These are phyloP conservation scores for Citrus hindsii DNA, from an alignment of 345 rosid genomes.

Conservation along the genomic window DNA sequence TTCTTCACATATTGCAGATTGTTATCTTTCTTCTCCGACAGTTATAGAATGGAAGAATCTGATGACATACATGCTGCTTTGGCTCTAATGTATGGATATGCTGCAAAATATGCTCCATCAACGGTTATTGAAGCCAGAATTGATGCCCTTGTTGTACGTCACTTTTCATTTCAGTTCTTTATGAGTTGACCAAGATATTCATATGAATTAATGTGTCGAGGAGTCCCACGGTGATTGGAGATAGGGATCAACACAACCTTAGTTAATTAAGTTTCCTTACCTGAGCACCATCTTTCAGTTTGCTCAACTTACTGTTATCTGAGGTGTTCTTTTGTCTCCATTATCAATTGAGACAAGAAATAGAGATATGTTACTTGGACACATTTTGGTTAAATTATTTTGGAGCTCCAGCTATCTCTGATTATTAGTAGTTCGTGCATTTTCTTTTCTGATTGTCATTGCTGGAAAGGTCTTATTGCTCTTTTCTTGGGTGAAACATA, in stretches of 20 bases:
- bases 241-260: background rate
- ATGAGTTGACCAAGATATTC: background rate
- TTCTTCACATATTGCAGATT: slow-evolving; percentile 50
- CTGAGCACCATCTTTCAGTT: background rate
- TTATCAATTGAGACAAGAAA: background rate
- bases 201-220: background rate
- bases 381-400: background rate
- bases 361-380: background rate
- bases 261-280: background rate
- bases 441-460: background rate
- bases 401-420: background rate
- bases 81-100: slow-evolving; percentile 99
- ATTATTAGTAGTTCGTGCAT: background rate
- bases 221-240: background rate
- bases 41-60: slow-evolving; percentile 72
- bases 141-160: slow-evolving; percentile 90
- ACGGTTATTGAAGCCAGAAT: slow-evolving; percentile 97
- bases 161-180: slow-evolving; percentile 9
- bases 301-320: background rate
- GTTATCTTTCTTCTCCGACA: slow-evolving; percentile 74
- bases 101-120: slow-evolving; percentile 98
- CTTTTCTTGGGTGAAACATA: background rate
- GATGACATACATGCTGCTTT: slow-evolving; percentile 99
- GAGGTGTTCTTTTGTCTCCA: background rate
- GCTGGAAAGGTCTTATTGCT: background rate